These are phyloP conservation scores for Phytopythium kandeliae DNA, from an alignment of 352 stramenopile species.

Conservation along the genomic window DNA sequence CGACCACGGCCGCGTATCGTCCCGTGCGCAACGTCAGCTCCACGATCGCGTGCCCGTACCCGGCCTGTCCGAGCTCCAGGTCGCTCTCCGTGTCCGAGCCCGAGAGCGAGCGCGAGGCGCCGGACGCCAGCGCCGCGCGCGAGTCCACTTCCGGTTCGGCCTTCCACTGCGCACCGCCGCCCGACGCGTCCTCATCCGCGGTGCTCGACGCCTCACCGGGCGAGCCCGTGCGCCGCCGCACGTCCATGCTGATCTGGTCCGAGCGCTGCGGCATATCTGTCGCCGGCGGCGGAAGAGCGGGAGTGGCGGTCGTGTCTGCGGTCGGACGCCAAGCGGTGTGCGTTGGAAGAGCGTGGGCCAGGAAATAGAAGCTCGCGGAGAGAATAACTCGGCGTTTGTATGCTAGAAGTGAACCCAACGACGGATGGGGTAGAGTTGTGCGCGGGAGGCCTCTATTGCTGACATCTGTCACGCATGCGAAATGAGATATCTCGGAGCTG, in stretches of 20 bases:
- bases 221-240: not conserved
- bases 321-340: not conserved
- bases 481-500: not conserved
- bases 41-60: constrained; percentile 4
- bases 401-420: not conserved
- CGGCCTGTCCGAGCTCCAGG: constrained; percentile 1
- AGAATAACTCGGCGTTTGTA: not conserved
- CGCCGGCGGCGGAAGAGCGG: not conserved
- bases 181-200: not conserved
- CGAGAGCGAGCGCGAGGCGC: not conserved
- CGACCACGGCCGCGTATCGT: constrained; percentile 17
- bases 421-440: not conserved
- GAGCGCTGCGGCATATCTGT: not conserved
- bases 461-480: not conserved
- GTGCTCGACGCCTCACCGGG: not conserved
- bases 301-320: not conserved
- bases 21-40: constrained; percentile 19
- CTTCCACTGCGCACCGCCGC: constrained; percentile 2
- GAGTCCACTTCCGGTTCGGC: not conserved
- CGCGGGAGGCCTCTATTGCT: not conserved
- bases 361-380: not conserved
- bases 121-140: not conserved
- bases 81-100: constrained; percentile 3
- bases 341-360: too few species aligned
- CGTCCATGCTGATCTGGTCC: not conserved